These are phyloP conservation scores for Stevia rebaudiana DNA, from an alignment of 140 eudicot species.

Conservation along the genomic window DNA sequence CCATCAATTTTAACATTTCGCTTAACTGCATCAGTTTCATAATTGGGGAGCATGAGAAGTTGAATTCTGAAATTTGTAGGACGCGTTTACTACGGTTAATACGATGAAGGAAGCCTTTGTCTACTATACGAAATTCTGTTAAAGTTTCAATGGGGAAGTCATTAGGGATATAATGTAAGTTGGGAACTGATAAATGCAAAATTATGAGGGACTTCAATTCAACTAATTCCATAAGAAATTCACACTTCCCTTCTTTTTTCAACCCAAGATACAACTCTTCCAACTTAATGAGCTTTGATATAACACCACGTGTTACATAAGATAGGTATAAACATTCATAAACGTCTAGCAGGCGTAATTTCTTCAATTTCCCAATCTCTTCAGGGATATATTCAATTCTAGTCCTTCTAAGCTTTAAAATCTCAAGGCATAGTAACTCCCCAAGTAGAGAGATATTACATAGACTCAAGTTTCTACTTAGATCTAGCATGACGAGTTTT, in stretches of 20 bases:
- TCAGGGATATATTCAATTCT: background rate
- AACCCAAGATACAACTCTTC: conserved; percentile 7
- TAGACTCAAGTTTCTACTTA: background rate
- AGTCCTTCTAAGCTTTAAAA: background rate
- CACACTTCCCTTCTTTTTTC: background rate
- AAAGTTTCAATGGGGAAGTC: background rate
- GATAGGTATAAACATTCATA: background rate
- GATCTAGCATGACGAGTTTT: background rate
- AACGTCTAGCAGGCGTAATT: background rate
- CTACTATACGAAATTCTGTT: background rate
- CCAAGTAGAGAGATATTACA: background rate
- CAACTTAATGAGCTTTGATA: background rate
- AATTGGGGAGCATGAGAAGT: background rate
- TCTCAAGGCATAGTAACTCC: background rate
- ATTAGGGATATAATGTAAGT: background rate
- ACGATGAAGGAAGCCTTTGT: rapidly evolving
- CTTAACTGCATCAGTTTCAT: background rate
- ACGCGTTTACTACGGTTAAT: too few species aligned
- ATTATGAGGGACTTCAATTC: background rate
- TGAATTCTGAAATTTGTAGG: background rate
- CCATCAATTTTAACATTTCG: background rate
- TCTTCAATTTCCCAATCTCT: background rate
- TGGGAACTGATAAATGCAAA: background rate
- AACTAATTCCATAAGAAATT: background rate
- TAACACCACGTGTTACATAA: background rate